Evolutionary conservation across 2,329 filamentous ascomycete species (phyloP), one percentile per base, ranked within the genome.

Genomic region (Chrysoporthe puriensis): DNA sequence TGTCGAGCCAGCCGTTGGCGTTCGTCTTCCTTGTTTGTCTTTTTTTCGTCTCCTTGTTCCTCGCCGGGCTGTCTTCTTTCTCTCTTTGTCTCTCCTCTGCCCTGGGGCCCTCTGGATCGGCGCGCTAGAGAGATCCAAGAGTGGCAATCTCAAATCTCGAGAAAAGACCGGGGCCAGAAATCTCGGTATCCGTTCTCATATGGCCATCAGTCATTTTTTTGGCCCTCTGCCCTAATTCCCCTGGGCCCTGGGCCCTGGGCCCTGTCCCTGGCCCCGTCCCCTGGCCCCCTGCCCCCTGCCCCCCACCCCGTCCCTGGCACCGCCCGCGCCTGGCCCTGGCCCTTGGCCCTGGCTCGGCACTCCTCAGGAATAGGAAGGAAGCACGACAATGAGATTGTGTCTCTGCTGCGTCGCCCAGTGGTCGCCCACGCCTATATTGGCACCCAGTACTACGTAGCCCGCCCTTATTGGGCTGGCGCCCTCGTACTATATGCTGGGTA

Each of bases 301-400:
- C 50, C 26, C 32, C 13, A 32, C 26, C 50, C 50, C 14, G 26
- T 40, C 48, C 48, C 48, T 52, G 48, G 48, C n/a, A 21, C 48
- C 8, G 9, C 48, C 48, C 14, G 5, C n/a, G 26, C 48, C 21
- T 26, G 13, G 21, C 11, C 50, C 21, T 32, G 50, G 26, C 21
- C 21, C 48, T 26, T 11, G 48, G 48, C 46, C 16, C 46, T 48
- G n/a, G 46, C 21, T 8, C 18, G 21, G n/a, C 40, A 18, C 16
- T 14, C 11, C 2, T 46, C 63, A 52, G 58, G 44, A 61, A 50
- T 54, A 52, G 56, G 44, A 32, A 48, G 54, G 63, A 48, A 60
- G 64, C 40, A 11, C 34, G 64, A 66, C 58, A 66, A 66, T 62
- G 44, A 62, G 40, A 66, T 66, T 66, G 64, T 62, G 13, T 63